These are phyloP conservation scores for Aphanocladium album DNA, from an alignment of 2,329 filamentous ascomycete genomes.

Conservation along the genomic window DNA sequence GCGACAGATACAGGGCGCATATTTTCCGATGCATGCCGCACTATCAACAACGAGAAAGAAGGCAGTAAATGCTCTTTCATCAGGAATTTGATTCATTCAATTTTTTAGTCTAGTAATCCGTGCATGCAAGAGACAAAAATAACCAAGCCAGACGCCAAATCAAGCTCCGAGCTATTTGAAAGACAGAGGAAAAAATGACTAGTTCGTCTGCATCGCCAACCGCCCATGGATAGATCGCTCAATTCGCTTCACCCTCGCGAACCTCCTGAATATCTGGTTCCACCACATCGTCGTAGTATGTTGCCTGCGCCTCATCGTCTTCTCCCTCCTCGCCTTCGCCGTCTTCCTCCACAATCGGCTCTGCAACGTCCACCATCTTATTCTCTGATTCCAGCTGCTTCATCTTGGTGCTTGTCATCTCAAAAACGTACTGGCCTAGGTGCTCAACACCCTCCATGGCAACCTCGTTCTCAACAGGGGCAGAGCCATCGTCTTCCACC, in stretches of 20 bases:
- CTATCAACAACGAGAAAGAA: background rate
- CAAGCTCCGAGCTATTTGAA: background rate
- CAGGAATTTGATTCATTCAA: background rate
- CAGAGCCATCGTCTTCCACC: slow-evolving; percentile 33
- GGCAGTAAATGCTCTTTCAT: background rate
- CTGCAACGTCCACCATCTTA: slow-evolving; percentile 20
- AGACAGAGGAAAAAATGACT: background rate
- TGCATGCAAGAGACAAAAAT: background rate
- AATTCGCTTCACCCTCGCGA: slow-evolving; percentile 25
- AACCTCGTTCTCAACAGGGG: slow-evolving; percentile 48
- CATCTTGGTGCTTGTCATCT: slow-evolving; percentile 74
- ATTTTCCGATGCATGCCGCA: background rate
- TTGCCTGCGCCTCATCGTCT: slow-evolving; percentile 21
- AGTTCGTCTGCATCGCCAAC: background rate
- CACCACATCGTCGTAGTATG: slow-evolving; percentile 24
- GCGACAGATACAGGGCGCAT: too few species aligned
- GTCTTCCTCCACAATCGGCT: slow-evolving; percentile 20
- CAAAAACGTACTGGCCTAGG: slow-evolving; percentile 89
- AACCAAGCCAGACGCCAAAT: slow-evolving; percentile 7
- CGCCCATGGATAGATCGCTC: background rate
- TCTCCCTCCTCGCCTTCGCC: slow-evolving; percentile 20
- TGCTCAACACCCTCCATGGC: slow-evolving; percentile 91
- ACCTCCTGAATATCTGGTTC: slow-evolving; percentile 34
- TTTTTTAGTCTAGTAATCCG: background rate
- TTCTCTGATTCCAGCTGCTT: slow-evolving; percentile 42